phyloP scores from a whole-genome alignment of 139 green algal species.

The Tetraselmis striata region DNA sequence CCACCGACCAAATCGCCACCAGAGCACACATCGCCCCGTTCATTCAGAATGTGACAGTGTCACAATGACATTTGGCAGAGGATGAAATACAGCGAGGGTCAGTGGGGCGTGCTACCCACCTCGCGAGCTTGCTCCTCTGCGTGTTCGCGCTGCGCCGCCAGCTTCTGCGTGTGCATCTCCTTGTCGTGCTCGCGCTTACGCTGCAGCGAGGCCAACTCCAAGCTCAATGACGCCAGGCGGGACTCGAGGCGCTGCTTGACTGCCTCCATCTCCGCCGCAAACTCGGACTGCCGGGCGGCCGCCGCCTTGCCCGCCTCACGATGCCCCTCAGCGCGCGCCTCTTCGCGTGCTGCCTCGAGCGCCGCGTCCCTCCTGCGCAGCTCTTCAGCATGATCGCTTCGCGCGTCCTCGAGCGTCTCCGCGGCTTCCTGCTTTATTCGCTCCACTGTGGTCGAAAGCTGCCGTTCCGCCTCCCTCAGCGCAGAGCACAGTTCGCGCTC shows the following conservation, averaged over 20 bases:
- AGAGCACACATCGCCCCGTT: too few relatives aligned
- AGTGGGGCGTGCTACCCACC: neutral
- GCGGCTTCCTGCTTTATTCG: neutral
- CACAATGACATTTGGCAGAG: too few relatives aligned
- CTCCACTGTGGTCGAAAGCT: neutral
- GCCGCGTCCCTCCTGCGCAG: neutral
- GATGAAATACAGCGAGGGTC: too few relatives aligned
- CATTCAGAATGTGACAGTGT: too few relatives aligned
- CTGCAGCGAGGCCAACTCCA: neutral
- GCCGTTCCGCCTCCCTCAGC: neutral
- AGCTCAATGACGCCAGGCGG: neutral
- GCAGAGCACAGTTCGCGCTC: neutral
- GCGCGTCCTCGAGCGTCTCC: neutral
- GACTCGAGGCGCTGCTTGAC: neutral
- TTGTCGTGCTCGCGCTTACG: neutral
- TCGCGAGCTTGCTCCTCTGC: neutral
- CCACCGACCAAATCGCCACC: too few relatives aligned
- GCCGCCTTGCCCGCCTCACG: neutral
- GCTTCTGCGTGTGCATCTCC: neutral
- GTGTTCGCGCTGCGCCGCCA: neutral
- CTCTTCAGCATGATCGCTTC: neutral
- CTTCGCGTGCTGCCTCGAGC: neutral
- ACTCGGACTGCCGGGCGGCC: neutral
- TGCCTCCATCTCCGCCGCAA: neutral
- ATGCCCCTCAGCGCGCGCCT: neutral